These are phyloP conservation scores for Zoysia pacifica DNA, from an alignment of 176 grass and related monocot genomes.

Conservation along the genomic window DNA sequence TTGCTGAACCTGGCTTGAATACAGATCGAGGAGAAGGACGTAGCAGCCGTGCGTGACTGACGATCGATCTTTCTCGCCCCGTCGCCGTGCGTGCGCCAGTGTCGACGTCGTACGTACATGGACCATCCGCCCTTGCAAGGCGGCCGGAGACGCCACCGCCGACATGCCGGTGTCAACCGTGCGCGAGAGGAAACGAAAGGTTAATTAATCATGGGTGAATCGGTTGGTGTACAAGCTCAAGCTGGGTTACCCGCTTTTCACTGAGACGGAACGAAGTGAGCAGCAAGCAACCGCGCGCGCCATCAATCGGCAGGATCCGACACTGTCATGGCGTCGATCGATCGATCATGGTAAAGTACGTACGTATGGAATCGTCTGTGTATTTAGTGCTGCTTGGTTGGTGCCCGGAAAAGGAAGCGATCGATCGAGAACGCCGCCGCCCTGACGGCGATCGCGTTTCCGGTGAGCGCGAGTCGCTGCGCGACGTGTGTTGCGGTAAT, in stretches of 20 bases:
- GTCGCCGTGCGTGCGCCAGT: not conserved
- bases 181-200: not conserved
- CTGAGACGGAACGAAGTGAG: not conserved
- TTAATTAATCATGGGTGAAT: too few relatives aligned
- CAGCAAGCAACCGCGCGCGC: not conserved
- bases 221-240: too few relatives aligned
- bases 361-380: too few relatives aligned
- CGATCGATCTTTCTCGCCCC: not conserved
- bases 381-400: not conserved
- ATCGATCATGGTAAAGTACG: not conserved
- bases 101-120: not conserved
- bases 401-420: not conserved
- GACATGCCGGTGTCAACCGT: not conserved
- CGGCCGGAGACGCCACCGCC: not conserved
- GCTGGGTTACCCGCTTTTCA: not conserved
- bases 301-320: not conserved
- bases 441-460: not conserved
- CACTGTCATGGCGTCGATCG: not conserved
- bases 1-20: too few relatives aligned
- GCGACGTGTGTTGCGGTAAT: not conserved
- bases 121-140: not conserved
- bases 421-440: not conserved
- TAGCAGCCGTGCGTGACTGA: not conserved
- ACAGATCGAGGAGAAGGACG: not conserved
- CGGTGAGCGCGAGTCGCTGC: not conserved